Conservation (phyloP, 2,329 filamentous ascomycete species). For the Pezicula carpinea region DNA sequence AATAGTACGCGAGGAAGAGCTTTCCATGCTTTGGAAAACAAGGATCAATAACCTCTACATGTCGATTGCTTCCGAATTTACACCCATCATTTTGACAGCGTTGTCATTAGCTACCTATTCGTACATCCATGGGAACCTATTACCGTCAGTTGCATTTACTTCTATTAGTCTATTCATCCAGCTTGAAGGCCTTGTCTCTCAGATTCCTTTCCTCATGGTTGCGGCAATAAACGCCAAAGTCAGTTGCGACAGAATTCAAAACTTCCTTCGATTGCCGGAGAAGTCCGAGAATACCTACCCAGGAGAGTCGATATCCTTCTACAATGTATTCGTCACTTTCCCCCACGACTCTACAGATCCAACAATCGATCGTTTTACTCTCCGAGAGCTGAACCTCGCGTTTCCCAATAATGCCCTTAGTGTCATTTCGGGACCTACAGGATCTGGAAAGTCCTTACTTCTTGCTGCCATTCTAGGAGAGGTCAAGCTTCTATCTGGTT, state of each 20-base stretch:
- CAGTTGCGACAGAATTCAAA: conserved; percentile 64
- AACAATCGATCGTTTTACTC: conserved; percentile 55
- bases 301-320: conserved; percentile 57
- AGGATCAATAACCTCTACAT: conserved; percentile 17
- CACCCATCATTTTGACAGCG: conserved; percentile 67
- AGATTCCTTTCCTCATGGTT: conserved; percentile 67
- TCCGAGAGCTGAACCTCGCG: conserved; percentile 58
- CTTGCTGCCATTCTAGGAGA: conserved; percentile 71
- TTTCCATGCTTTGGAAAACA: conserved; percentile 54
- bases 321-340: conserved; percentile 65
- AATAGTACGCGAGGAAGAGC: conserved; percentile 58
- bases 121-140: conserved; percentile 54
- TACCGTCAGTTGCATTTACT: conserved; percentile 72
- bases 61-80: conserved; percentile 55
- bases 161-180: conserved; percentile 67
- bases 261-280: conserved; percentile 65
- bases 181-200: conserved; percentile 63
- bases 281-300: conserved; percentile 48
- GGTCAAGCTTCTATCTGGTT: conserved; percentile 60
- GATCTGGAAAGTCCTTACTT: conserved; percentile 71
- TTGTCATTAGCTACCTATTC: conserved; percentile 66
- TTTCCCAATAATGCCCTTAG: conserved; percentile 67
- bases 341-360: conserved; percentile 56
- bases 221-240: conserved; percentile 66
- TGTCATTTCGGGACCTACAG: conserved; percentile 71